Base-by-base conservation (phyloP, 2,329 filamentous ascomycete species). In the Ophiocordyceps polyrhachis-furcata region DNA sequence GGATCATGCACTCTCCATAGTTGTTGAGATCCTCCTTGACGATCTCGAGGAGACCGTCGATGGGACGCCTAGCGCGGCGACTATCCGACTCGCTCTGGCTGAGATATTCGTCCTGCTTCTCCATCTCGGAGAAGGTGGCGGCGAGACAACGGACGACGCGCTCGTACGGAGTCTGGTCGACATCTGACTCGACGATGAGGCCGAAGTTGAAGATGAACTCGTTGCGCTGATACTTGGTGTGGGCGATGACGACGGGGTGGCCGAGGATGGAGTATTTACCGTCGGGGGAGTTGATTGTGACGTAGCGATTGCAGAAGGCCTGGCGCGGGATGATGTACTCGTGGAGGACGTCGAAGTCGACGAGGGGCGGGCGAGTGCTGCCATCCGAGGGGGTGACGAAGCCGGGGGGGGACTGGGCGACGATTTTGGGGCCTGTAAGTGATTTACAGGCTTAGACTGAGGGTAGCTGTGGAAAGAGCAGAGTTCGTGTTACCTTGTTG, bases 121-220 rank as follows among this genome's bases (percentile, higher is more conserved):
- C 91, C 68, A 96, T 74, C 53, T 85, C 85, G 49, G 82, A 78
- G 67, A 96, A 86, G 25, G 91, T 77, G 49, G 81, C 73, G 2
- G 89, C 91, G 43, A 96, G 70, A 54, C 93, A 84, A 51, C 82
- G 71, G 45, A 94, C 86, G 29, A 96, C 83, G 50, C 79, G 80
- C 61, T 88, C 85, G 59, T 86, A 93, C 31, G 80, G 81, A 43
- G 75, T 74, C 58, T 83, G 83, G 56, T 93, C 83, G 45, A 68
- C 65, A 44, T 71, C 68, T 42, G 63, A 63, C 43, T 82, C 74
- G 43, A 94, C 70, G 25, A 94, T 81, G 41, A 96, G 69, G 47
- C 86, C 87, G 58, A 96, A 94, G 62, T 96, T 96, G 74, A 96
- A 98, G 58, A 95, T 94, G 68, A 95, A 96, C 62, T 93, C 85